phyloP scores from a whole-genome alignment of 108 stramenopile species.

The Conticribra guillardii region DNA sequence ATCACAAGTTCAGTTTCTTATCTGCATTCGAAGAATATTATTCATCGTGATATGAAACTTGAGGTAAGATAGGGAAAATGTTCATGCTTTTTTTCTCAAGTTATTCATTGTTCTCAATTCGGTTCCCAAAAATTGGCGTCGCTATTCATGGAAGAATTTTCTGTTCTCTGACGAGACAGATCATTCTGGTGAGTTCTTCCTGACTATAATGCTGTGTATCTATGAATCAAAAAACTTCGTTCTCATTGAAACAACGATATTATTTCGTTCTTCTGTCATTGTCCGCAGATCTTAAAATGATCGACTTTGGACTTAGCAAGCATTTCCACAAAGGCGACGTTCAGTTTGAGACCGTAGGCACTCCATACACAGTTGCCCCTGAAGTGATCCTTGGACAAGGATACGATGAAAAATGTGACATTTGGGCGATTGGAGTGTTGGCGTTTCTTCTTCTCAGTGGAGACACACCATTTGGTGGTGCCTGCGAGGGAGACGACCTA shows the following conservation, averaged over 20 bases:
- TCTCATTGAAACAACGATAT: too few relatives aligned
- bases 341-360: slow-evolving; percentile 39
- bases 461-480: slow-evolving; percentile 51
- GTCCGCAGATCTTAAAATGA: slow-evolving; percentile 40
- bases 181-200: slow-evolving; percentile 12
- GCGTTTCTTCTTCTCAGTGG: slow-evolving; percentile 46
- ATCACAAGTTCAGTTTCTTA: slow-evolving; percentile 68
- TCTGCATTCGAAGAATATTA: slow-evolving; percentile 63
- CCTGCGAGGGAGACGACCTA: slow-evolving; percentile 29
- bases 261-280: background rate
- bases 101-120: too few relatives aligned
- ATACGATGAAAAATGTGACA: slow-evolving; percentile 37
- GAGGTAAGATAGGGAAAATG: slow-evolving; percentile 6
- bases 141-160: slow-evolving; percentile 48
- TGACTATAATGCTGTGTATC: too few relatives aligned
- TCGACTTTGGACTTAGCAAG: slow-evolving; percentile 56
- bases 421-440: slow-evolving; percentile 54
- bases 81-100: background rate
- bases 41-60: slow-evolving; percentile 81
- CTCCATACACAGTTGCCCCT: slow-evolving; percentile 44
- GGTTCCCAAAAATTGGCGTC: too few relatives aligned
- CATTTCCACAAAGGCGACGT: slow-evolving; percentile 27
- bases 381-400: slow-evolving; percentile 40
- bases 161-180: slow-evolving; percentile 16
- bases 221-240: too few relatives aligned